Conservation (phyloP, 495 filamentous ascomycete species). For the Xylaria bambusicola region DNA sequence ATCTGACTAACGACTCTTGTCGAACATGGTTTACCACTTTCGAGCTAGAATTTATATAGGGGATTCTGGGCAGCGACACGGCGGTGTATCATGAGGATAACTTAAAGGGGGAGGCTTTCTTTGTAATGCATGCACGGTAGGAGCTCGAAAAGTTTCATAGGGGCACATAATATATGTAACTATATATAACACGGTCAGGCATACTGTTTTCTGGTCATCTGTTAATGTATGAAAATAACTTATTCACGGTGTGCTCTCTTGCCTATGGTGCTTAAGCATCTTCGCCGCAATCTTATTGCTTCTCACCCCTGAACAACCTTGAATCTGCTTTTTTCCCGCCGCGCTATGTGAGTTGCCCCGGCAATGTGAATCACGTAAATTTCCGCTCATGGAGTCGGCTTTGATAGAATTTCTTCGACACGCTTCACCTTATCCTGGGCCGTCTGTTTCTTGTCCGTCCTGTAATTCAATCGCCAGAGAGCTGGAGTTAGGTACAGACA, state of each 20-base stretch:
- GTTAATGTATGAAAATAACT: neutral
- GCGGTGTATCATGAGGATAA: neutral
- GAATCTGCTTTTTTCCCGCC: no score
- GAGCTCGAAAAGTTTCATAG: slow-evolving; percentile 12
- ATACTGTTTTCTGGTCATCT: slow-evolving; percentile 13
- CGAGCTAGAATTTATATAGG: neutral
- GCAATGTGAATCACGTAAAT: no score
- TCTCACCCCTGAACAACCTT: no score
- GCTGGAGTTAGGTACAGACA: no score
- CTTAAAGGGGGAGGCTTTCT: neutral
- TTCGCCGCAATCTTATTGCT: no score
- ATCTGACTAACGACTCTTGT: neutral
- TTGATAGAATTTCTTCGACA: slow-evolving; percentile 44
- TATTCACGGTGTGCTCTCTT: no score
- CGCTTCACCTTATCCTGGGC: slow-evolving; percentile 50
- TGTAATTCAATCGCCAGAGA: slow-evolving; percentile 16
- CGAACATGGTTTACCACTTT: neutral
- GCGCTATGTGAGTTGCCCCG: no score
- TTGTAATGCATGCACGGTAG: neutral
- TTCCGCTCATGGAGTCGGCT: neutral
- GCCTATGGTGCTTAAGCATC: no score
- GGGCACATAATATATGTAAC: slow-evolving; percentile 16
- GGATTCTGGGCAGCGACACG: neutral
- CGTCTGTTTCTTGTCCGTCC: slow-evolving; percentile 52
- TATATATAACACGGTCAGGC: neutral